Evolutionary conservation across 495 filamentous ascomycete species (phyloP).

Genomic region (Apiosordaria backusii): DNA sequence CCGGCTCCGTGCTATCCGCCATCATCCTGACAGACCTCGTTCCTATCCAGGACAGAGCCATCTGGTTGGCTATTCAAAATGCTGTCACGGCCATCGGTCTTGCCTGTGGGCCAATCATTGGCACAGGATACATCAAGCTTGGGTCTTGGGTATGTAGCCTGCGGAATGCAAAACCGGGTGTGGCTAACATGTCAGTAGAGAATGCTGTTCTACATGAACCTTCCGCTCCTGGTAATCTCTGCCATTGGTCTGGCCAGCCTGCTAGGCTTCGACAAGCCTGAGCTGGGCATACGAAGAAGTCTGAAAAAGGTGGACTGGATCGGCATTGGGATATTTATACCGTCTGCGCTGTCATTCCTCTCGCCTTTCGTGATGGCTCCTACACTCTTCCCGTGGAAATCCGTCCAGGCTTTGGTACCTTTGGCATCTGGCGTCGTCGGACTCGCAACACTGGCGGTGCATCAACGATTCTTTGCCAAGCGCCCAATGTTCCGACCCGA

Average conservation of each 20-base stretch:
- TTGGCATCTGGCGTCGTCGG: slow-evolving; percentile 49
- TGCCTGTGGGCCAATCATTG: slow-evolving; percentile 21
- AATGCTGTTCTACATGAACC: slow-evolving; percentile 43
- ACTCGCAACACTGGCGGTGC: slow-evolving; percentile 46
- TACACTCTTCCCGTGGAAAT: slow-evolving; percentile 51
- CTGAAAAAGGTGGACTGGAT: slow-evolving; percentile 58
- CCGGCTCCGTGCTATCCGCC: slow-evolving; percentile 60
- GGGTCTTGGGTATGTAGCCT: slow-evolving; percentile 61
- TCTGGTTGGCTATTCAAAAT: slow-evolving; percentile 38
- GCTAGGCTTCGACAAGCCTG: slow-evolving; percentile 33
- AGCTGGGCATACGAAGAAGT: slow-evolving; percentile 32
- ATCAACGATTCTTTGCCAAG: slow-evolving; percentile 47
- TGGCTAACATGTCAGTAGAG: slow-evolving; percentile 46
- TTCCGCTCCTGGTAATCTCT: slow-evolving; percentile 38
- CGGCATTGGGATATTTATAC: slow-evolving; percentile 55
- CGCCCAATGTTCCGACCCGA: slow-evolving; percentile 47
- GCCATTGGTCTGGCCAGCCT: slow-evolving; percentile 37
- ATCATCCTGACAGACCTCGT: slow-evolving; percentile 64
- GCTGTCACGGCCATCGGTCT: slow-evolving; percentile 28
- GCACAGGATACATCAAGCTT: slow-evolving; percentile 49
- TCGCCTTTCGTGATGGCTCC: slow-evolving; percentile 56
- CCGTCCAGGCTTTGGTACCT: slow-evolving; percentile 55
- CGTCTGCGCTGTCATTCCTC: slow-evolving; percentile 44
- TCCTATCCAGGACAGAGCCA: slow-evolving; percentile 48
- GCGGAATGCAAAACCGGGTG: slow-evolving; percentile 55